Base-by-base conservation (phyloP, 1,284 basidiomycete species). In the Heterobasidion occidentale region DNA sequence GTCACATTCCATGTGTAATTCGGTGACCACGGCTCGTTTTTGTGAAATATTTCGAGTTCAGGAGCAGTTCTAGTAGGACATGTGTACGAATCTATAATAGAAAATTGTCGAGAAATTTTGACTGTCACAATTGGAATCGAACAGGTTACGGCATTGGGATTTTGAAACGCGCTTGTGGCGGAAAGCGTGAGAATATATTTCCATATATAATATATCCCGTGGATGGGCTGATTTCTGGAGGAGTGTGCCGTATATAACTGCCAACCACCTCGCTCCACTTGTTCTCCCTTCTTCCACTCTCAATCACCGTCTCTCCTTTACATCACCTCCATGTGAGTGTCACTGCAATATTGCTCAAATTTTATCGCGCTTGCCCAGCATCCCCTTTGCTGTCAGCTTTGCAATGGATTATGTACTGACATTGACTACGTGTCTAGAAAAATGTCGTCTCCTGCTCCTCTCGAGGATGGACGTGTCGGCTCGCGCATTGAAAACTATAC, bases 401-500 rank as follows among this genome's bases (percentile, higher is more conserved):
- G 27, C 5, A 27, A 27, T 27, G 27, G 27, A 27, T 5, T 27
- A 27, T 27, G 27, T 27, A 27, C 27, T 27, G 4, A 27, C 27
- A 27, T 27, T 27, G 27, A 27, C 27, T 27, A 27, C 27, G 27
- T 27, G 27, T 27, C 27, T 27, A 17, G 12, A 17, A 48, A 48
- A 14, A 51, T 51, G 49, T 51, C 49, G 9, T 14, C 35, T n/a
- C 49, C 49, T 36, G 35, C 47, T 27, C 14, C 47, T 5, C 49
- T 35, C 27, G 34, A 67, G 51, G 92, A 97, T 70, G 87, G 88
- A 63, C 90, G 95, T 60, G 81, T 90, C 62, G 81, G 83, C 64
- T 76, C 79, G 65, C 92, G 94, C 60, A 92, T 98, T 55, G 85
- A 86, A 69, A 89, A 89, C 75, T 99, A 99, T 76, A 91, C 88